phyloP scores from a whole-genome alignment of 176 grass and related monocot genomes.

The Dendrocalamus sinicus region DNA sequence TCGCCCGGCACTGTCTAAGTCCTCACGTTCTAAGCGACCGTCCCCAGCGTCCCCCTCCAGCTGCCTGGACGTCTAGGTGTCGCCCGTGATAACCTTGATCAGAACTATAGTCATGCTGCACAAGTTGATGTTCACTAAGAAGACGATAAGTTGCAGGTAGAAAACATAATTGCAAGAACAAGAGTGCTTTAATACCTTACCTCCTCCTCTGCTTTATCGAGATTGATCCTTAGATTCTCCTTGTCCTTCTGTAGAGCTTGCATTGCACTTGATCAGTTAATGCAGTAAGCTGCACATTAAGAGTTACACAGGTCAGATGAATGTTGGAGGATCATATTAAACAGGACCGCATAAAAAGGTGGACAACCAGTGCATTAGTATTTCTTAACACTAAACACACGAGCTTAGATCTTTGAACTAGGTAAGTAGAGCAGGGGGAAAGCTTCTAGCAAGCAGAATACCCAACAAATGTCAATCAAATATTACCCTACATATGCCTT shows the following conservation, averaged over 20 bases:
- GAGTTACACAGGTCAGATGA: neutral
- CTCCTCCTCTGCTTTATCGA: slow-evolving; percentile 86
- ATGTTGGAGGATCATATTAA: neutral
- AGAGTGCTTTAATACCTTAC: slow-evolving; percentile 42
- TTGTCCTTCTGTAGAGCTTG: slow-evolving; percentile 74
- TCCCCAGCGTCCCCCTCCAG: too few relatives aligned
- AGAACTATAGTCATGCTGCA: neutral
- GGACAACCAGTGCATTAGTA: neutral
- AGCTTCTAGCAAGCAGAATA: too few relatives aligned
- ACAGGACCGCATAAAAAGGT: neutral
- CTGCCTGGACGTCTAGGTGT: too few relatives aligned
- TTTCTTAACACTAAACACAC: too few relatives aligned
- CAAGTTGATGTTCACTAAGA: neutral
- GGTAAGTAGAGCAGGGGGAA: too few relatives aligned
- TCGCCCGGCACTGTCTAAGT: too few relatives aligned
- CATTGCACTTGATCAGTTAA: slow-evolving; percentile 58
- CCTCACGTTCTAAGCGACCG: too few relatives aligned
- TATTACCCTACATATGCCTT: too few relatives aligned
- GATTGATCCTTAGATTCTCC: slow-evolving; percentile 70
- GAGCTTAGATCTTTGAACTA: too few relatives aligned
- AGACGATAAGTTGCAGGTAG: neutral
- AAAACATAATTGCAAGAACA: neutral
- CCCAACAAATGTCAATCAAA: too few relatives aligned
- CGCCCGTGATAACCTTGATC: neutral
- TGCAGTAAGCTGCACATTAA: slow-evolving; percentile 44